Evolutionary conservation across 768 basidiomycete genomes (phyloP).

Genomic region (Ramaria rubella): DNA sequence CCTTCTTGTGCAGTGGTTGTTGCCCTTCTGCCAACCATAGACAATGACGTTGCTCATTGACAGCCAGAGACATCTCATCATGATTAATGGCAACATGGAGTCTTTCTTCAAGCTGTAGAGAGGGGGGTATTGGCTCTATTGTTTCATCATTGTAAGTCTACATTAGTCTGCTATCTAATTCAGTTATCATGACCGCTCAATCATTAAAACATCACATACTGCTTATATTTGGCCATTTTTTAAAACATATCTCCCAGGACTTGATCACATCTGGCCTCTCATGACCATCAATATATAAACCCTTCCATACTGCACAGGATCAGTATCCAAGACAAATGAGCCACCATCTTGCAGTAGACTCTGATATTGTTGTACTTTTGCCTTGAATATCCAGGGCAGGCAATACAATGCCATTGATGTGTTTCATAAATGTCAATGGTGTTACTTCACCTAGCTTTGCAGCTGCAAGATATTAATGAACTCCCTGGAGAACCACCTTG

Average conservation of each 20-base stretch:
- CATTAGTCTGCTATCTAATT: background rate
- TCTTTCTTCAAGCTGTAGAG: background rate
- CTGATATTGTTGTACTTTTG: background rate
- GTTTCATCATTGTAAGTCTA: background rate
- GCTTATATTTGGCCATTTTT: background rate
- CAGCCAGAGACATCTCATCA: constrained; percentile 11
- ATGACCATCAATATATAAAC: background rate
- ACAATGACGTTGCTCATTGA: constrained; percentile 23
- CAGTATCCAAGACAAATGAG: background rate
- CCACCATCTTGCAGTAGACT: background rate
- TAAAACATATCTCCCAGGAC: background rate
- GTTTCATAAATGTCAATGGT: background rate
- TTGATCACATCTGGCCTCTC: background rate
- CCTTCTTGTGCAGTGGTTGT: constrained; percentile 24
- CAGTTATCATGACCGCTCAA: background rate
- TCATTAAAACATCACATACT: background rate
- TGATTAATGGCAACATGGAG: background rate
- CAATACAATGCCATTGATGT: background rate
- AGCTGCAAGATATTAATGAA: background rate
- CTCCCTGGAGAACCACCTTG: background rate
- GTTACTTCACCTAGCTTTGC: background rate
- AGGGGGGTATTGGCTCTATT: background rate
- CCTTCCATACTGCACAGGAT: background rate
- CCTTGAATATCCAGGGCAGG: background rate
- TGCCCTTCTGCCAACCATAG: constrained; percentile 21